Percentiles rank a stretch among this genome's conserved stretches.
Conservation (phyloP, 1,284 basidiomycete species). For the Naganishia sp. region DNA sequence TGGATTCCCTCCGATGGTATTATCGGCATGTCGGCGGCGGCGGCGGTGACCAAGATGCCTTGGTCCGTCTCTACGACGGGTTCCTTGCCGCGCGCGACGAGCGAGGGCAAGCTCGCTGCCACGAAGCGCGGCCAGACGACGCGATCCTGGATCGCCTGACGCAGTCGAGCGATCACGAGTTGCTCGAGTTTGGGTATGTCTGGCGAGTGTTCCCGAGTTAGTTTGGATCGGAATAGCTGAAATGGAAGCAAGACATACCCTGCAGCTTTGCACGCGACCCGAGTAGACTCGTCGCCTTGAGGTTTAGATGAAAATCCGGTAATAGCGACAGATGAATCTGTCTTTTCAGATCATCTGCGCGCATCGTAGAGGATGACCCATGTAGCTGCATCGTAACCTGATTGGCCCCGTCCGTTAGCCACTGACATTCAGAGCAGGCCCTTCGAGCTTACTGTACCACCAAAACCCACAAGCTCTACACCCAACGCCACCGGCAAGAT, state of each 20-base stretch:
- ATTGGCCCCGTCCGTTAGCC: background rate
- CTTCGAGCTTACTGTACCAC: slow-evolving; percentile 55
- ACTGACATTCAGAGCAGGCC: slow-evolving; percentile 32
- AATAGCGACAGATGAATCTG: slow-evolving; percentile 59
- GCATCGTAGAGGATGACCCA: slow-evolving; percentile 34
- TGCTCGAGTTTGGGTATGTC: slow-evolving; percentile 64
- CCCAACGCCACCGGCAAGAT: slow-evolving; percentile 60
- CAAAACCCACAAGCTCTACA: slow-evolving; percentile 59
- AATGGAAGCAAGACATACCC: slow-evolving; percentile 38
- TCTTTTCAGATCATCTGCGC: slow-evolving; percentile 41
- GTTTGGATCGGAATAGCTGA: background rate
- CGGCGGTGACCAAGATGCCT: background rate
- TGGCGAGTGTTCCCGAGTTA: slow-evolving; percentile 18
- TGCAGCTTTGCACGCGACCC: slow-evolving; percentile 62
- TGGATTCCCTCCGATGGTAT: background rate
- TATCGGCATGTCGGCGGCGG: background rate
- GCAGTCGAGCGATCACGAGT: slow-evolving; percentile 57
- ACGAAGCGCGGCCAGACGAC: slow-evolving; percentile 58
- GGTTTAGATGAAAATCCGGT: slow-evolving; percentile 61
- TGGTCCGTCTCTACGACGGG: slow-evolving; percentile 13
- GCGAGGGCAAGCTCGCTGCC: slow-evolving; percentile 54
- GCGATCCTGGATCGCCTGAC: slow-evolving; percentile 57
- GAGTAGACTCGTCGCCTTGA: slow-evolving; percentile 58
- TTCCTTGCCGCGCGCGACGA: slow-evolving; percentile 43
- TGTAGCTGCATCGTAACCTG: slow-evolving; percentile 49